These are phyloP conservation scores for Crithidia brevicula DNA, from an alignment of 208 protist genomes.

Conservation along the genomic window DNA sequence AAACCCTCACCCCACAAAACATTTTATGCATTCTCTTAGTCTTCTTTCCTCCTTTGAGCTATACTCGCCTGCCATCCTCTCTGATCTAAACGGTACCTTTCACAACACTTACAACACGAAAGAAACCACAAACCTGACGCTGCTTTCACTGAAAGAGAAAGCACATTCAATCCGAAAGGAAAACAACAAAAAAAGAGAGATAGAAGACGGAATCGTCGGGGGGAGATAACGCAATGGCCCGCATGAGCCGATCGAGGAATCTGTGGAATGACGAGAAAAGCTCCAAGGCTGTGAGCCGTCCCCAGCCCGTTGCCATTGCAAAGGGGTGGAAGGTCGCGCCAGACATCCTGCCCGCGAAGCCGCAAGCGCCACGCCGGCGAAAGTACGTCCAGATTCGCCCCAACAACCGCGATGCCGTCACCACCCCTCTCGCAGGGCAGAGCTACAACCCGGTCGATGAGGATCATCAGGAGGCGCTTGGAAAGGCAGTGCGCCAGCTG, in stretches of 20 bases:
- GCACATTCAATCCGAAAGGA: background rate
- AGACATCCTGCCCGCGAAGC: constrained; percentile 62
- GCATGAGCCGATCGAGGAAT: constrained; percentile 46
- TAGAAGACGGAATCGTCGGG: too few relatives aligned
- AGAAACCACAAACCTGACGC: too few relatives aligned
- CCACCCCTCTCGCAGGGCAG: constrained; percentile 72
- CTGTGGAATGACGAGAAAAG: constrained; percentile 61
- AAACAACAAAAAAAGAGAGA: too few relatives aligned
- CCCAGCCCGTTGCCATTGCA: constrained; percentile 48
- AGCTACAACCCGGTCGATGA: constrained; percentile 87
- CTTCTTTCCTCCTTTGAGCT: too few relatives aligned
- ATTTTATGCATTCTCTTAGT: too few relatives aligned
- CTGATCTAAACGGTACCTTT: too few relatives aligned
- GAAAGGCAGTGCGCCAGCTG: constrained; percentile 61
- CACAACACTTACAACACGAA: too few relatives aligned
- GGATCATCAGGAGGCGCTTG: constrained; percentile 79
- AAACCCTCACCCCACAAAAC: too few relatives aligned
- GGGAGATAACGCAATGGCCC: constrained; percentile 11
- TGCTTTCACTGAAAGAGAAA: background rate
- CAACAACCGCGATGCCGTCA: constrained; percentile 84
- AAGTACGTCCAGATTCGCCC: constrained; percentile 76
- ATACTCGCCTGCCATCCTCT: too few relatives aligned
- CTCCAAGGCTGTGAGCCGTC: constrained; percentile 55
- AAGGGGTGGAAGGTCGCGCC: constrained; percentile 70
- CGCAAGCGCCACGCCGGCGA: constrained; percentile 63